Evolutionary conservation across 2,329 filamentous ascomycete genomes (phyloP).

Genomic region (Apiospora koreana): DNA sequence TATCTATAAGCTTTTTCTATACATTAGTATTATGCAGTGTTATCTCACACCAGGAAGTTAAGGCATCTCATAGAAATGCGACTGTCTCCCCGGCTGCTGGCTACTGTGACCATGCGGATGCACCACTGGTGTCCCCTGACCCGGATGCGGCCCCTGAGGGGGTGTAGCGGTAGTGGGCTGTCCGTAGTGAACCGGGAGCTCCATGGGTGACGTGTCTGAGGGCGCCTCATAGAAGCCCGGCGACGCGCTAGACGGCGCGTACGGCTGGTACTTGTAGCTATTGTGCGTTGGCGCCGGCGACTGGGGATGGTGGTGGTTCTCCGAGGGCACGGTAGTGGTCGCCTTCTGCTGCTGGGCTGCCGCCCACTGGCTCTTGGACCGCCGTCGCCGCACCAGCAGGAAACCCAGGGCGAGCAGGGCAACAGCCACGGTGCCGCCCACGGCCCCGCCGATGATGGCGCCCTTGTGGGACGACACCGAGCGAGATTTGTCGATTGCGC

Average conservation of each 20-base stretch:
- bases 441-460: conserved; percentile 1
- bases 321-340: not conserved
- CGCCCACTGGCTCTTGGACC: not conserved
- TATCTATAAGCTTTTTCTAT: not conserved
- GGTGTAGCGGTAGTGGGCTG: not conserved
- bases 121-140: not conserved
- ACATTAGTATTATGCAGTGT: not conserved
- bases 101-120: not conserved
- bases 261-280: not conserved
- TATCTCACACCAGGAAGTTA: not conserved
- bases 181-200: not conserved
- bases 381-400: not conserved
- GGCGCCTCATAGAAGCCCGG: not conserved
- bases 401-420: not conserved
- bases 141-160: not conserved
- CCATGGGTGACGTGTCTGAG: not conserved
- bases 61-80: conserved; percentile 2
- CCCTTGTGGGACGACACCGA: not conserved
- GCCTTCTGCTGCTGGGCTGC: not conserved
- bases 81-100: not conserved
- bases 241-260: not conserved
- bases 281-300: no score
- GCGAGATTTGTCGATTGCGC: not conserved
- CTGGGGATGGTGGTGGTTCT: not conserved
- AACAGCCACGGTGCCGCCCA: not conserved